A percentile compares a stretch with the other conserved stretches of the same genome.
Conservation (phyloP, 2,329 filamentous ascomycete genomes). For the Fusarium liriodendri region DNA sequence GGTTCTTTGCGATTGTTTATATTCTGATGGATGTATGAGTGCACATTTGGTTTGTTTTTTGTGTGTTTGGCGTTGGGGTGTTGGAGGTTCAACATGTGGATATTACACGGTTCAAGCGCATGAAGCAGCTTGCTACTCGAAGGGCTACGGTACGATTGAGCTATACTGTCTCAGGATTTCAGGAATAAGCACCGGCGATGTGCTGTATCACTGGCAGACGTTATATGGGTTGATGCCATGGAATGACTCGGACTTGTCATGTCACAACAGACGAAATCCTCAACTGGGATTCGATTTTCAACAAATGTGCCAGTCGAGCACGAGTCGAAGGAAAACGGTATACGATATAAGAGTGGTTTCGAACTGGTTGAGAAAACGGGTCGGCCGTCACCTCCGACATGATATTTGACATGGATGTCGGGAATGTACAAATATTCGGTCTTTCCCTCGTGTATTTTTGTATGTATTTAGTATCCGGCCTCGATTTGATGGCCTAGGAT, state of each 20-base stretch:
- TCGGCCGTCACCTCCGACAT: conserved; percentile 1
- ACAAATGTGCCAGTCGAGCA: not conserved
- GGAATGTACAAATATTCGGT: conserved; percentile 28
- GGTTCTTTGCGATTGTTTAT: conserved; percentile 16
- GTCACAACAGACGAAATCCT: not conserved
- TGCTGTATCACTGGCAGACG: not conserved
- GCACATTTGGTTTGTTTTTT: conserved; percentile 1
- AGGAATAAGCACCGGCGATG: not conserved
- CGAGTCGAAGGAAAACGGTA: not conserved
- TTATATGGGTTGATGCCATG: not conserved
- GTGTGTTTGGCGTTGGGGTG: conserved; percentile 32
- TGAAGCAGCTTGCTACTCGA: not conserved
- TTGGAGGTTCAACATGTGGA: conserved; percentile 21
- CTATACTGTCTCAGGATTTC: not conserved
- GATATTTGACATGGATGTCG: not conserved
- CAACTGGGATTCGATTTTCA: conserved; percentile 3
- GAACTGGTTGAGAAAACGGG: conserved; percentile 8
- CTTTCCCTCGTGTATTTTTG: conserved; percentile 28
- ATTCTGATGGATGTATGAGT: conserved; percentile 8
- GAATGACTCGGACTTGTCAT: not conserved
- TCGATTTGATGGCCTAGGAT: conserved; percentile 6
- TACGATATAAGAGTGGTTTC: not conserved
- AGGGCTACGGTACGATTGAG: not conserved
- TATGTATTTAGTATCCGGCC: conserved; percentile 20
- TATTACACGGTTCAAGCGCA: conserved; percentile 1